Conservation (phyloP, 257 asterid species). For the Sherardia arvensis region DNA sequence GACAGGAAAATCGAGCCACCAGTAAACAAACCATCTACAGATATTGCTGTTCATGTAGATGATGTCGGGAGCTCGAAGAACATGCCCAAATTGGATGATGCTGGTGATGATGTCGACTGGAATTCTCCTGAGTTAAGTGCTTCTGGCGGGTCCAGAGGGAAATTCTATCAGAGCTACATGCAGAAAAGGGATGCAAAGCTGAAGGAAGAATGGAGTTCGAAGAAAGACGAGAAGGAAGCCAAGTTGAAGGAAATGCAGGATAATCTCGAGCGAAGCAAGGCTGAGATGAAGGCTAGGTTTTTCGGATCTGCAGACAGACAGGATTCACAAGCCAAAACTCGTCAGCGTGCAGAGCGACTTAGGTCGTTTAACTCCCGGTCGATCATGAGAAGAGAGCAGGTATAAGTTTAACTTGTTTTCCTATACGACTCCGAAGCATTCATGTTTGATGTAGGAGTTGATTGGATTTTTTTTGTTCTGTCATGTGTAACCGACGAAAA, state of each 20-base stretch:
- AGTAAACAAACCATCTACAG: conserved; percentile 29
- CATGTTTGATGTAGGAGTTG: conserved; percentile 21
- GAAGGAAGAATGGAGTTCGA: conserved; percentile 80
- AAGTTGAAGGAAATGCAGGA: conserved; percentile 79
- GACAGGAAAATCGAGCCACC: conserved; percentile 34
- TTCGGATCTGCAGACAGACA: conserved; percentile 45
- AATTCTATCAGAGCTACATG: conserved; percentile 57
- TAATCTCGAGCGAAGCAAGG: conserved; percentile 64
- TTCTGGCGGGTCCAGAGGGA: conserved; percentile 70
- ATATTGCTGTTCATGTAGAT: conserved; percentile 25
- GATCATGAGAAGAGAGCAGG: conserved; percentile 56
- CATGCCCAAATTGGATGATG: conserved; percentile 25
- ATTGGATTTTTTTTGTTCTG: conserved; percentile 20
- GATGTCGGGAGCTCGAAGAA: conserved; percentile 36
- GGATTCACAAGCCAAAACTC: conserved; percentile 35
- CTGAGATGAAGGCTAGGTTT: conserved; percentile 75
- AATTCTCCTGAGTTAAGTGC: conserved; percentile 49
- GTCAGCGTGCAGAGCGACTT: conserved; percentile 63
- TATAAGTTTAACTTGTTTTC: conserved; percentile 29
- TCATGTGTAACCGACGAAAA: conserved; percentile 42
- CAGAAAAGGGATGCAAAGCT: conserved; percentile 87
- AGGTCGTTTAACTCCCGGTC: conserved; percentile 58
- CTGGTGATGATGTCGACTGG: conserved; percentile 32
- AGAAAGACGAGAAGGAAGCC: conserved; percentile 80
- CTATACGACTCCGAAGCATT: conserved; percentile 3